Base-by-base conservation (phyloP, 2,329 filamentous ascomycete species). In the Botrytis aclada region DNA sequence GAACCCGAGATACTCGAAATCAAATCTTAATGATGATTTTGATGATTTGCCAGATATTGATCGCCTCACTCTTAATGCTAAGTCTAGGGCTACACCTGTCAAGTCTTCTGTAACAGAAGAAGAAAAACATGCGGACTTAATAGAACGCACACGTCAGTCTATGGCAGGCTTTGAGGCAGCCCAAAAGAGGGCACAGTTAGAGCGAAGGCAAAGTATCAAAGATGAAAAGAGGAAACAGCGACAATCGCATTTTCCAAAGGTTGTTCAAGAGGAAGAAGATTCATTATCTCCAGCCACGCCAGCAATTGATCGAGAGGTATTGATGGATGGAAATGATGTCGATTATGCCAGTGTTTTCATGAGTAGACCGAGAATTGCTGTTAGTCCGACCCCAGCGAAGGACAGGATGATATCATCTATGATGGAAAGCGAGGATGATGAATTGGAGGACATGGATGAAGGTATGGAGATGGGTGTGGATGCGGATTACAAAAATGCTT, bases 341-440 rank as follows among this genome's bases (percentile, higher is more conserved):
- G 93, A 97, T 74, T 92, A 94, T 81, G 91, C 92, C 74, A 92
- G 91, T 39, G 91, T 97, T 1, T 98, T 98, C 81, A 93, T 91
- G 82, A 95, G 93, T 75, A 84, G 95, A 76, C 95, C 95, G 0
- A 92, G 90, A 81, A 89, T 98, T 76, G 90, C 91, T 76, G 88
- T 88, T 18, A 97, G 94, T 80, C 94, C 94, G 2, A 76, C 76
- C 9, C 62, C 70, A 56, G 39, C 65, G 41, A 69, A 41, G 25
- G 63, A 51, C 34, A 60, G 62, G 41, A 72, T 41, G 62, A 51
- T 56, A 34, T 67, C 64, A 54, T 54, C n/a, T n/a, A 51, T 70
- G 58, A 47, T 63, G 20, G 69, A 63, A 12, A 47, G 43, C 22
- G 56, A 41, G 32, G 69, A 63, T 70, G 69, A 63, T 32, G 51